Evolutionary conservation across 2,329 filamentous ascomycete species (phyloP).

Genomic region (Paramyrothecium sp.): DNA sequence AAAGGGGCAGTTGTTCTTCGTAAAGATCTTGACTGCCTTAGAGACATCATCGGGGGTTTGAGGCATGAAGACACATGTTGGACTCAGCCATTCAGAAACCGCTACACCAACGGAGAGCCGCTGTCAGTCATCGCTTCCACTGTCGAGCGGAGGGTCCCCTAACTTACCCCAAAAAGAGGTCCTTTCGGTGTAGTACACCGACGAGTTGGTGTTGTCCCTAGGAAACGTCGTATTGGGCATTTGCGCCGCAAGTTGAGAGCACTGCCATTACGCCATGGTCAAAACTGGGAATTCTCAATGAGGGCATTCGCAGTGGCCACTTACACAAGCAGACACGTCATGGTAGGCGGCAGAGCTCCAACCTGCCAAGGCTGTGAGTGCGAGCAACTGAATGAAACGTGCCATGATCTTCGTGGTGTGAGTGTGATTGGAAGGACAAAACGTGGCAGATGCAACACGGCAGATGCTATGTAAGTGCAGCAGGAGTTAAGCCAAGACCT

Average conservation of each 20-base stretch:
- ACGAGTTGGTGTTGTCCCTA: not conserved
- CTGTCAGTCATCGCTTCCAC: not conserved
- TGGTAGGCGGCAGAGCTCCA: not conserved
- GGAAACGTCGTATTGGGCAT: not conserved
- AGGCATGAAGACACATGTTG: not conserved
- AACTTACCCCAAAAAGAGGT: not conserved
- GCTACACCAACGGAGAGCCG: not conserved
- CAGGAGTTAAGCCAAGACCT: not conserved
- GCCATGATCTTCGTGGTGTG: not conserved
- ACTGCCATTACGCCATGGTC: not conserved
- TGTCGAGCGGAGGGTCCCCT: not conserved
- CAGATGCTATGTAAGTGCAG: not conserved
- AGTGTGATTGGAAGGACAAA: not conserved
- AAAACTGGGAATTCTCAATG: not conserved
- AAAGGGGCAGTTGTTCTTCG: conserved; percentile 9
- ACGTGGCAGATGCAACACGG: not conserved
- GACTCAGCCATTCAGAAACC: not conserved
- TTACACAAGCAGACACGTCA: not conserved
- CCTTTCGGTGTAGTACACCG: not conserved
- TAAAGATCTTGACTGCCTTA: not conserved
- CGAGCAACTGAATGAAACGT: not conserved
- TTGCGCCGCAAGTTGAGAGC: not conserved
- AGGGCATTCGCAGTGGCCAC: not conserved
- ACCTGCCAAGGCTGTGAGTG: not conserved
- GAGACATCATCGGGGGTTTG: not conserved